phyloP scores from a whole-genome alignment of 2,329 filamentous ascomycete species.

The Clonostachys solani region DNA sequence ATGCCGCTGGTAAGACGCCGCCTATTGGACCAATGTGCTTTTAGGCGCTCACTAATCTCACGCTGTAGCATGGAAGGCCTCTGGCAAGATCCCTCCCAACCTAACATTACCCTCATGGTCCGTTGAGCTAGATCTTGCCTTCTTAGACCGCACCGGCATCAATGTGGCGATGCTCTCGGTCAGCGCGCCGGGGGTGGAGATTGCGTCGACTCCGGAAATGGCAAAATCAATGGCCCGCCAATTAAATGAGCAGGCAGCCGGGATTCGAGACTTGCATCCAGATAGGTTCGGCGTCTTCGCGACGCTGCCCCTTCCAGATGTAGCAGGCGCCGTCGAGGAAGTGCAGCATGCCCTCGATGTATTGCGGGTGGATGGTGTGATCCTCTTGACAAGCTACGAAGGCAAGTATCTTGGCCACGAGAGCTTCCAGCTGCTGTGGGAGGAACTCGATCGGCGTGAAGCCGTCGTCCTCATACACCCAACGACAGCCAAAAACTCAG shows the following conservation, averaged over 20 bases:
- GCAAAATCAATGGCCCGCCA: constrained; percentile 8
- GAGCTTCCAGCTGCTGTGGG: constrained; percentile 33
- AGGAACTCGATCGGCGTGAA: constrained; percentile 28
- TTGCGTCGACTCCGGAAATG: constrained; percentile 20
- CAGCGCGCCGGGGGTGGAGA: constrained; percentile 45
- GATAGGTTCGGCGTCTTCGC: constrained; percentile 32
- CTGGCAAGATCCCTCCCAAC: too few species aligned
- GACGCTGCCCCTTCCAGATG: constrained; percentile 24
- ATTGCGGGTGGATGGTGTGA: constrained; percentile 39
- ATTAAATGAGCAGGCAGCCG: constrained; percentile 21
- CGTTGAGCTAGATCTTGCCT: constrained; percentile 27
- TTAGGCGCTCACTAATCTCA: too few species aligned
- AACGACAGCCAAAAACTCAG: constrained; percentile 22
- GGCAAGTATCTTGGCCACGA: constrained; percentile 37
- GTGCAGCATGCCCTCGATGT: constrained; percentile 27
- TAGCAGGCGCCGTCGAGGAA: constrained; percentile 23
- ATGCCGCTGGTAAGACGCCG: too few species aligned
- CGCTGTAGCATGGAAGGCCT: too few species aligned
- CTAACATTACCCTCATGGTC: neutral
- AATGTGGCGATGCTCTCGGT: constrained; percentile 49
- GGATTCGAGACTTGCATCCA: constrained; percentile 19
- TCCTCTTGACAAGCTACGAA: constrained; percentile 38
- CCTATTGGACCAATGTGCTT: too few species aligned
- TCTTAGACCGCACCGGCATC: constrained; percentile 46
- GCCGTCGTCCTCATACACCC: constrained; percentile 43